Base-by-base conservation (phyloP, 2,329 filamentous ascomycete genomes). In the Ceratocystiopsis brevicomis region DNA sequence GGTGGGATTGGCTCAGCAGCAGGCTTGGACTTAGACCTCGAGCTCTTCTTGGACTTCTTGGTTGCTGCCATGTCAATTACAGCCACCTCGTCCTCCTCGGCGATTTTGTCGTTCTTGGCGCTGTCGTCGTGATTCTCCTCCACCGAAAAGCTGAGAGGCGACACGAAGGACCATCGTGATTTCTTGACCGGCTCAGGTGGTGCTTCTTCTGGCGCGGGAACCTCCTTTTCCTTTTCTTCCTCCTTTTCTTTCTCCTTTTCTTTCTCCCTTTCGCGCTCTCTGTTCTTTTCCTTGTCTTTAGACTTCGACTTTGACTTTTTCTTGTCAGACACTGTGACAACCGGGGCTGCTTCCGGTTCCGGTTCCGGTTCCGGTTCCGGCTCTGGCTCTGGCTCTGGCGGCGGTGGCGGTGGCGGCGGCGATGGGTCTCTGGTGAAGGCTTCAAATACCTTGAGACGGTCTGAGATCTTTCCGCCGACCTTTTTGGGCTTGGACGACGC, bases 401-500 rank as follows among this genome's bases (percentile, higher is more conserved):
- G 40, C 17, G 47, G 42, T 33, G 46, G 42, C 10, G 25, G 4
- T 43, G 37, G 15, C 47, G 44, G 30, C 51, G 19, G 54, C 51
- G 18, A 51, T 52, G 25, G 6, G 41, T 59, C 56, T 48, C 66
- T 59, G 42, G 61, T 56, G 42, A 56, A 50, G 41, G 62, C 52
- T 56, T 76, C 69, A 52, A 76, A 76, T 30, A 67, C 65, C 56
- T 66, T 72, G 47, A 74, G 63, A 52, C 62, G 67, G 53, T 76
- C 69, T 44, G 70, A 65, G 53, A 76, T 67, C 54, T 68, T 73
- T 48, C 64, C 64, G 46, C 61, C 59, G 38, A 64, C 59, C 57
- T 69, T 73, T 50, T 67, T 70, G 42, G 60, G 3, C 30, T 48
- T 48, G 25, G 42, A 14, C 13, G 33, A 3, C 43, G 30, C 33